Percentiles rank a stretch among this genome's conserved stretches.
Evolutionary conservation across 192 early-diverging fungal species (phyloP).

Genomic region (Entomortierella parvispora): DNA sequence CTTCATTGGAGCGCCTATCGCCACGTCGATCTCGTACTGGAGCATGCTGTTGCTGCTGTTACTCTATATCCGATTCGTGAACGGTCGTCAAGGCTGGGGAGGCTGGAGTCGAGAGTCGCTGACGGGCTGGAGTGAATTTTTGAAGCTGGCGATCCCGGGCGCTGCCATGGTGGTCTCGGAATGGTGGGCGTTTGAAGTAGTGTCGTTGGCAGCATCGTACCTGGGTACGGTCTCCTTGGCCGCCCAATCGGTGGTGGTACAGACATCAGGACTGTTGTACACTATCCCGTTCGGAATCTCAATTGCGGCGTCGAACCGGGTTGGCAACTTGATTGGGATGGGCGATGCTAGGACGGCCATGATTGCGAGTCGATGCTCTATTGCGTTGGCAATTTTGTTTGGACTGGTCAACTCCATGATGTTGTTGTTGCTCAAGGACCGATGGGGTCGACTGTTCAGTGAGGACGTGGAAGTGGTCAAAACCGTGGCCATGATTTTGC

Average conservation of each 20-base stretch:
- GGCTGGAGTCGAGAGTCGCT: conserved; percentile 83
- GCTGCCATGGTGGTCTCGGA: conserved; percentile 84
- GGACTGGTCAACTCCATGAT: conserved; percentile 60
- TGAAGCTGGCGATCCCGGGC: conserved; percentile 81
- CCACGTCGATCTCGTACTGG: conserved; percentile 81
- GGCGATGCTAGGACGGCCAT: conserved; percentile 58
- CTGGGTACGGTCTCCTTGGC: conserved; percentile 82
- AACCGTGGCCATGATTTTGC: conserved; percentile 79
- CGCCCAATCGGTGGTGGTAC: conserved; percentile 84
- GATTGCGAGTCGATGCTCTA: conserved; percentile 58
- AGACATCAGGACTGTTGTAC: conserved; percentile 74
- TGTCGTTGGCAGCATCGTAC: conserved; percentile 79
- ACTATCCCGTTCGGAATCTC: conserved; percentile 83
- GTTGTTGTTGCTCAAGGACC: conserved; percentile 60
- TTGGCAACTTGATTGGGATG: conserved; percentile 81
- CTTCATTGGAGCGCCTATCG: conserved; percentile 86
- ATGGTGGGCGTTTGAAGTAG: conserved; percentile 80
- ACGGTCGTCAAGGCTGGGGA: conserved; percentile 85
- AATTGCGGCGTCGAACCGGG: conserved; percentile 83
- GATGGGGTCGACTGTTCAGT: conserved; percentile 76
- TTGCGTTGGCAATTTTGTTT: conserved; percentile 64
- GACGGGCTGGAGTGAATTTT: conserved; percentile 64
- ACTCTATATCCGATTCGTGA: conserved; percentile 70
- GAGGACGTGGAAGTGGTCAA: conserved; percentile 73
- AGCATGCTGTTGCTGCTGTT: conserved; percentile 72